phyloP scores from a whole-genome alignment of 1,139 yeast species.

The Maudiozyma humilis region DNA sequence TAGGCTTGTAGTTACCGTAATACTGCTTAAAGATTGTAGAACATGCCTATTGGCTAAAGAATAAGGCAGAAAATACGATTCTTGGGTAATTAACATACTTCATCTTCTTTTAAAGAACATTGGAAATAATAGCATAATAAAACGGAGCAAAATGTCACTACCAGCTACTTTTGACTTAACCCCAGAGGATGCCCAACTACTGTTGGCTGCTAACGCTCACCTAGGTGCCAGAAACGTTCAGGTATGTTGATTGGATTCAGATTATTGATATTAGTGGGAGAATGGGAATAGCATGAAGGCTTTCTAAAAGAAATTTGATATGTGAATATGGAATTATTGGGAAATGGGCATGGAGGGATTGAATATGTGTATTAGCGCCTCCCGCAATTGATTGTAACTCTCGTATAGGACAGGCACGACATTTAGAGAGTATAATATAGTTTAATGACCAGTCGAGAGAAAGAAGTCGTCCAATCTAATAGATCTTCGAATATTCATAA shows the following conservation, averaged over 20 bases:
- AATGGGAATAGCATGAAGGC: too few species aligned
- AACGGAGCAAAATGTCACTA: slow-evolving; percentile 53
- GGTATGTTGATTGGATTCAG: slow-evolving; percentile 43
- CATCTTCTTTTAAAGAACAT: slow-evolving; percentile 7
- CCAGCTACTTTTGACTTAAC: slow-evolving; percentile 87
- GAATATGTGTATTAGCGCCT: too few species aligned
- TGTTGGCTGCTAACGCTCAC: slow-evolving; percentile 99
- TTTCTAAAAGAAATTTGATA: too few species aligned
- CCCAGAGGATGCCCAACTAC: slow-evolving; percentile 98
- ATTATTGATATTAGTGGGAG: background rate
- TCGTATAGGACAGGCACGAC: too few species aligned
- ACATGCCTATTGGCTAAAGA: background rate
- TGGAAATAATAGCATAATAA: slow-evolving; percentile 22
- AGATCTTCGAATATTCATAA: too few species aligned
- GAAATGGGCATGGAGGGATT: too few species aligned
- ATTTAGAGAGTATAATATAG: too few species aligned
- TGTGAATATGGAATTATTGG: background rate
- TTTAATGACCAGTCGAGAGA: too few species aligned
- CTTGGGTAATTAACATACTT: too few species aligned
- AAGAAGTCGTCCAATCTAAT: too few species aligned
- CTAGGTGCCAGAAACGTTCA: slow-evolving; percentile 99
- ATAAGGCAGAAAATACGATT: background rate
- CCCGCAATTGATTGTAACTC: too few species aligned
- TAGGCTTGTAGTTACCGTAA: background rate
- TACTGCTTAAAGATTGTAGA: background rate